phyloP scores from a whole-genome alignment of 805 yeast species.

The Barnettozyma pratensis region DNA sequence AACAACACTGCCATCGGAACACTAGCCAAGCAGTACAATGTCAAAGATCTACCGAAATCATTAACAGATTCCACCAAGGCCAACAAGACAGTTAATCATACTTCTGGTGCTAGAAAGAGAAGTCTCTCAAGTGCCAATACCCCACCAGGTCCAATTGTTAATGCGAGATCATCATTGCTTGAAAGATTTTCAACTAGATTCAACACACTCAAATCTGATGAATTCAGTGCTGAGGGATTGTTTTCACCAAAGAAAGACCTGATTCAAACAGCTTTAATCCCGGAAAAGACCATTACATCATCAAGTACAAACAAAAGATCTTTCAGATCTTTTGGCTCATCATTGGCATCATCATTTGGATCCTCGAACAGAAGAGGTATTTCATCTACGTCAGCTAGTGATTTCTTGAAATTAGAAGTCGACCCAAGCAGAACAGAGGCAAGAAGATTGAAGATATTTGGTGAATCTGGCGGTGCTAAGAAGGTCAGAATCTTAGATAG shows the following conservation, averaged over 20 bases:
- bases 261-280: conserved; percentile 13
- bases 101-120: conserved; percentile 19
- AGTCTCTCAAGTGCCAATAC: conserved; percentile 20
- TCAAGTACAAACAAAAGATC: conserved; percentile 1
- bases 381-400: conserved; percentile 10
- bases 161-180: conserved; percentile 25
- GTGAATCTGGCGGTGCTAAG: conserved; percentile 23
- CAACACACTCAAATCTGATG: conserved; percentile 21
- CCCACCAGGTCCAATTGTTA: conserved; percentile 15
- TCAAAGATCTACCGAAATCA: conserved; percentile 34
- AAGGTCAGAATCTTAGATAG: conserved; percentile 24
- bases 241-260: conserved; percentile 30
- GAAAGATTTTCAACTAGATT: conserved; percentile 33
- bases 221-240: conserved; percentile 30
- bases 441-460: conserved; percentile 34
- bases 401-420: conserved; percentile 29
- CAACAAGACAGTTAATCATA: conserved; percentile 10
- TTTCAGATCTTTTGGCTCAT: conserved; percentile 7
- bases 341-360: not conserved
- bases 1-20: conserved; percentile 18
- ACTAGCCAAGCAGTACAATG: conserved; percentile 24
- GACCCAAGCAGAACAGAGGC: conserved; percentile 40
- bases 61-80: conserved; percentile 29
- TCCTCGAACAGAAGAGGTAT: not conserved
- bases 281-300: conserved; percentile 9